These are phyloP conservation scores for Scenedesmus sp. DNA, from an alignment of 163 green algal species.

Conservation along the genomic window DNA sequence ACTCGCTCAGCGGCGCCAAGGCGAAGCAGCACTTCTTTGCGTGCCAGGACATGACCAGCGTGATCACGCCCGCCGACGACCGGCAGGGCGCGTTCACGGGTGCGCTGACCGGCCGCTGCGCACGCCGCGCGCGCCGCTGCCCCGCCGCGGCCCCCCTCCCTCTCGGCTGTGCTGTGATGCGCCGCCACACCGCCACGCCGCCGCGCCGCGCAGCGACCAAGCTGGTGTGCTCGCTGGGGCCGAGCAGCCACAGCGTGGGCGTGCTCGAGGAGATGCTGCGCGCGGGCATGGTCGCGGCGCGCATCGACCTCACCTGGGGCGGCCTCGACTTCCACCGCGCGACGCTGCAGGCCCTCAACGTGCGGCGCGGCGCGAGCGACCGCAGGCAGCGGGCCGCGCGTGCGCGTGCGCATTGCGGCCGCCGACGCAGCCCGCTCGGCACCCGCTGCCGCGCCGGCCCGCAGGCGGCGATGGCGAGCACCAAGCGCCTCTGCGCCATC, in stretches of 20 bases:
- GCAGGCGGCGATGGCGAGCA: slow-evolving; percentile 68
- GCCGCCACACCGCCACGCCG: no score
- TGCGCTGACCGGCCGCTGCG: background rate
- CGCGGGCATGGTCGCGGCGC: slow-evolving; percentile 34
- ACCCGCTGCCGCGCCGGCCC: background rate
- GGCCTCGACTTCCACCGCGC: slow-evolving; percentile 78
- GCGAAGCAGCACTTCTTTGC: slow-evolving; percentile 35
- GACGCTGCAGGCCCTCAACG: slow-evolving; percentile 58
- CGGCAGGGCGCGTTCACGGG: slow-evolving; percentile 21
- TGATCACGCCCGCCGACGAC: slow-evolving; percentile 3
- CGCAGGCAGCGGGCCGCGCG: no score
- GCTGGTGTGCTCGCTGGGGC: slow-evolving; percentile 29
- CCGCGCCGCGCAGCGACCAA: slow-evolving; percentile 36
- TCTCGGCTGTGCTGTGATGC: no score
- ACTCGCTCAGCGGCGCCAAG: no score
- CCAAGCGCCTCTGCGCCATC: slow-evolving; percentile 78
- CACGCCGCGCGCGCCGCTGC: background rate
- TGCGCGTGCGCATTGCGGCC: no score
- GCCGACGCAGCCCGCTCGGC: no score
- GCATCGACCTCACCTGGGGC: slow-evolving; percentile 71
- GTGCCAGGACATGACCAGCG: slow-evolving; percentile 12
- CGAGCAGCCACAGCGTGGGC: slow-evolving; percentile 20
- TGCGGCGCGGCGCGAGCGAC: slow-evolving; percentile 4
- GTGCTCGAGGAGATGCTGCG: slow-evolving; percentile 31
- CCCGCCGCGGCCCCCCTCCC: no score